Percentiles rank a stretch among this genome's conserved stretches.
phyloP scores from a whole-genome alignment of 192 early-diverging fungal genomes.

The Coemansia sp. region DNA sequence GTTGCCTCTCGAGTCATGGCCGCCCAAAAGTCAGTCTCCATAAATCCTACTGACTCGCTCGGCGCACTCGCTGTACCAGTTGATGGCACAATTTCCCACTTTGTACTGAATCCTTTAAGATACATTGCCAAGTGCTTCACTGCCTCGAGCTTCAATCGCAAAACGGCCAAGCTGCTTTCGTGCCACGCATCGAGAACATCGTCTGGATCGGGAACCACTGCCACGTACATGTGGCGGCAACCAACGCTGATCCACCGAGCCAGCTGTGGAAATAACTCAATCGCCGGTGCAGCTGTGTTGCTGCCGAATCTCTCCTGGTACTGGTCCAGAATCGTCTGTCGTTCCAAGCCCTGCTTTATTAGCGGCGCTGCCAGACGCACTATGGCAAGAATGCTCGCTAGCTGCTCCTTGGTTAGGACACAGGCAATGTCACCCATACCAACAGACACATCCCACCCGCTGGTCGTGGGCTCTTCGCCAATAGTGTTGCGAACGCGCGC shows the following conservation, averaged over 20 bases:
- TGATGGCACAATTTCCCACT: slow-evolving; percentile 40
- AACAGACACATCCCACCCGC: slow-evolving; percentile 49
- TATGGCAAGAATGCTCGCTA: slow-evolving; percentile 20
- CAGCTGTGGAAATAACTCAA: slow-evolving; percentile 29
- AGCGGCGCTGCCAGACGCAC: slow-evolving; percentile 22
- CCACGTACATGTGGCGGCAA: slow-evolving; percentile 38
- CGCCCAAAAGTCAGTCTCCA: slow-evolving; percentile 50
- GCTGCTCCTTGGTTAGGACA: slow-evolving; percentile 36
- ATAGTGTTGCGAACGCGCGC: slow-evolving; percentile 24
- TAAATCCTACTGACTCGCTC: slow-evolving; percentile 19
- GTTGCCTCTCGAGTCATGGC: slow-evolving; percentile 38
- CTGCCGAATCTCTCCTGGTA: slow-evolving; percentile 33
- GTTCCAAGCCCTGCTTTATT: slow-evolving; percentile 25
- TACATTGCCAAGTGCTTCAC: slow-evolving; percentile 53
- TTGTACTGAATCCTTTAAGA: slow-evolving; percentile 30
- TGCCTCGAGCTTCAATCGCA: slow-evolving; percentile 46
- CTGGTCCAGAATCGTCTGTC: slow-evolving; percentile 23
- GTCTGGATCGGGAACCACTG: slow-evolving; percentile 27
- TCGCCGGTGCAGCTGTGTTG: background rate
- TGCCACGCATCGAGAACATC: slow-evolving; percentile 37
- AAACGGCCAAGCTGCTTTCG: slow-evolving; percentile 42
- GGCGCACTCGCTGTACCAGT: slow-evolving; percentile 21
- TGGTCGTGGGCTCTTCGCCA: slow-evolving; percentile 48
- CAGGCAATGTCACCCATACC: slow-evolving; percentile 36
- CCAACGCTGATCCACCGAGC: slow-evolving; percentile 40